Conservation (phyloP, 2,329 filamentous ascomycete genomes). For the Colletotrichum coccodes region DNA sequence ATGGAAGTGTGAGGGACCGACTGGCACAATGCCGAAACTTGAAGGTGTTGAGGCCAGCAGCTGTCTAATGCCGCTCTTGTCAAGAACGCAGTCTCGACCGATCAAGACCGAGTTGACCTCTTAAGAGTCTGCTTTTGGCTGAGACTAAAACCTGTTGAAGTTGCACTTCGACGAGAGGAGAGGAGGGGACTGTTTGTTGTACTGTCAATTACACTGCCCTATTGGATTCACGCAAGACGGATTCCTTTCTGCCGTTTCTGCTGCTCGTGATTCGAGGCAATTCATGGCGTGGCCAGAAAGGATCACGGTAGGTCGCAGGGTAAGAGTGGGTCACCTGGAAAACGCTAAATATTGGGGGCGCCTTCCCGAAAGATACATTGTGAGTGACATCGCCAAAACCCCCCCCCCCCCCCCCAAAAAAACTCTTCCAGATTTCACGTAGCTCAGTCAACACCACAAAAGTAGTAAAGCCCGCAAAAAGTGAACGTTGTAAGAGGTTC, state of each 20-base stretch:
- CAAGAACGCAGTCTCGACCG: no score
- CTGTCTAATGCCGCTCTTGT: no score
- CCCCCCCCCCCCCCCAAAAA: not conserved
- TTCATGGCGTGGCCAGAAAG: not conserved
- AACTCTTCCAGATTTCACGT: no score
- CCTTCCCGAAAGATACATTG: not conserved
- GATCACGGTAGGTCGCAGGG: not conserved
- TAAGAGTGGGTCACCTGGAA: not conserved
- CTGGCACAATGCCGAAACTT: no score
- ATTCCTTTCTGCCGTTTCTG: not conserved
- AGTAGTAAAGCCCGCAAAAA: not conserved
- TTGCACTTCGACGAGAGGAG: not conserved
- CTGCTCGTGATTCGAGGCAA: not conserved
- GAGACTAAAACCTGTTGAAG: not conserved
- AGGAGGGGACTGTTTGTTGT: no score
- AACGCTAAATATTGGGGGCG: not conserved
- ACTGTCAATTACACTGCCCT: not conserved
- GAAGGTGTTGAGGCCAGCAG: no score
- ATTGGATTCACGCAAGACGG: not conserved
- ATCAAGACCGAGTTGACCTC: not conserved
- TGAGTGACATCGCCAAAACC: no score
- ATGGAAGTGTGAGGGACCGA: no score
- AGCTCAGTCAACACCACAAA: not conserved
- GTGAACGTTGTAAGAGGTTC: rapidly evolving
- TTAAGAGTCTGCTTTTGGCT: not conserved